Evolutionary conservation across 345 rosid species (phyloP), one percentile per base, ranked within the genome.

Genomic region (Arabis hirsuta): DNA sequence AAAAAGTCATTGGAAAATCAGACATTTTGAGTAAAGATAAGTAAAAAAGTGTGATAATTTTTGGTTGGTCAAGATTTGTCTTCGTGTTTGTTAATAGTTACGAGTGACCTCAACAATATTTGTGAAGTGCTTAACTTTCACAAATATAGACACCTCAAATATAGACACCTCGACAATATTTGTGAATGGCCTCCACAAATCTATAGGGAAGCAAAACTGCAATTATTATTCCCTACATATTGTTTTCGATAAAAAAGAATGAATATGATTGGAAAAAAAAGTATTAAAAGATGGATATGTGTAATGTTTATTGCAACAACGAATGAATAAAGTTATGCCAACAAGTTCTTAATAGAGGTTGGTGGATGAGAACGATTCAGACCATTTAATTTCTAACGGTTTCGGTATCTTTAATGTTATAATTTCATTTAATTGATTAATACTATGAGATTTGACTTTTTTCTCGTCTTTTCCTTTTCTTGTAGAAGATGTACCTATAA

Each of bases 351-450:
- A 13, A 32, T 52, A 50, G 67, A 51, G 39, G 55, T 43, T 72
- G 76, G 53, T 65, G 43, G 76, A 65, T 64, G 65, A 38, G 71
- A 55, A 55, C 55, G 38, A 64, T 64, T 55, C 52, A 38, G 59
- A 72, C 42, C 56, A 55, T 72, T 72, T 63, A 72, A 73, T 73
- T 64, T 20, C 65, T 55, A 56, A 73, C 77, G 65, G 71, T 47
- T 55, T 47, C 14, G 38, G 52, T 39, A 56, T 46, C 44, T 73
- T 73, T 55, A 73, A 36, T 55, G 71, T 46, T n/a, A 31, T 14
- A 45, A 16, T 53, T 53, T 53, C 12, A 20, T 27, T 39, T 71
- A 4, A 1, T 7, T 26, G 31, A 22, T 5, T 34, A 63, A 55
- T n/a, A n/a, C n/a, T n/a, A 24, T 61, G 41, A 54, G 43, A 62